phyloP scores from a whole-genome alignment of 176 grass and related monocot species.

The Triticum urartu region DNA sequence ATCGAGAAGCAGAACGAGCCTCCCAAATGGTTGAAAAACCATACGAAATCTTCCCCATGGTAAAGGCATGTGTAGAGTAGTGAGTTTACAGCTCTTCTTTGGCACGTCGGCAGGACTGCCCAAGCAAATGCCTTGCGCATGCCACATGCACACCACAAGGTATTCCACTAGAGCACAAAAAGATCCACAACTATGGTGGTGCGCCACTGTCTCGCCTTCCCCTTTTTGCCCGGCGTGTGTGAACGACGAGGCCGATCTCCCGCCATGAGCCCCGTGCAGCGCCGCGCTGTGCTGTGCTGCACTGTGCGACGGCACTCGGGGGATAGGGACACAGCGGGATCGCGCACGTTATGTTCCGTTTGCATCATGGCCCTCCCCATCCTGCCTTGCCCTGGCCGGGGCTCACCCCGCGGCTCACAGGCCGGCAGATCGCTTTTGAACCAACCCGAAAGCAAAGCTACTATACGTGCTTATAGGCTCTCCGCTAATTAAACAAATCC shows the following conservation, averaged over 20 bases:
- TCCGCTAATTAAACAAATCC: conserved; percentile 35
- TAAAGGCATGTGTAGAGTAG: too few relatives aligned
- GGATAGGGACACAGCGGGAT: neutral
- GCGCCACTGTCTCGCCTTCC: neutral
- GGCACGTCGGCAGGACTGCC: too few relatives aligned
- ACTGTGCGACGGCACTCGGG: neutral
- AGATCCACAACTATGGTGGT: neutral
- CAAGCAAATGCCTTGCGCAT: too few relatives aligned
- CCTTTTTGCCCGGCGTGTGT: neutral
- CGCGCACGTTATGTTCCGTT: neutral
- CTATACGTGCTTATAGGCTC: conserved; percentile 15
- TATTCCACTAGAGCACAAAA: neutral
- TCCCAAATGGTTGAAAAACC: too few relatives aligned
- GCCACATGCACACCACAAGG: neutral
- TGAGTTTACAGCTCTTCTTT: too few relatives aligned
- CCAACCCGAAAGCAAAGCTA: conserved; percentile 21
- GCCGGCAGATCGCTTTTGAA: neutral
- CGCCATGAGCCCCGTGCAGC: neutral
- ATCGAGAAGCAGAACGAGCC: too few relatives aligned
- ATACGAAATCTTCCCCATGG: too few relatives aligned
- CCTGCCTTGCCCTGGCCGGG: neutral
- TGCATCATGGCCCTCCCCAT: neutral
- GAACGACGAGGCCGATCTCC: neutral
- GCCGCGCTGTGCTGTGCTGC: too few relatives aligned
- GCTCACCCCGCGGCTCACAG: neutral